Base-by-base conservation (phyloP, 2,329 filamentous ascomycete genomes). In the Nectriaceae sp. region DNA sequence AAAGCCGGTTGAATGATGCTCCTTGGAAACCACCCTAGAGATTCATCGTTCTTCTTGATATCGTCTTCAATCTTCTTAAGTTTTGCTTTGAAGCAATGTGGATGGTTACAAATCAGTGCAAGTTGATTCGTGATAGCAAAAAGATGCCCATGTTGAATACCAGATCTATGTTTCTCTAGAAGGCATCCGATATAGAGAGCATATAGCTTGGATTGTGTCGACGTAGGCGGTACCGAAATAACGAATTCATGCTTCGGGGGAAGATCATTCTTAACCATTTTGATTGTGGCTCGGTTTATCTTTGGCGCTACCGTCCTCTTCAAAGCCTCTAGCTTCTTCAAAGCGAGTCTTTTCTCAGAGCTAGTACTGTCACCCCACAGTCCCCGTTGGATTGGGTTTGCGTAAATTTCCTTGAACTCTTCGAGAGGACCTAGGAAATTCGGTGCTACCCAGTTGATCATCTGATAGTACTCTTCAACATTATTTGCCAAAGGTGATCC, bases 401-500 rank as follows among this genome's bases (percentile, higher is more conserved):
- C 79, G 63, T 87, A 96, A n/a, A 84, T 79, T 0, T 75, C 65
- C 18, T 75, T 78, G 65, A 97, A 97, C 60, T 92, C 86, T 1
- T 68, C 60, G 10, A 77, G 68, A 3, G 80, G 76, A 1, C 90
- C 90, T 3, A 96, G 75, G 64, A 89, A 96, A 20, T 82, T 83
- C 0, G 89, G 88, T 2, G 89, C 85, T 42, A 94, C 84, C 90
- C 90, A 96, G 54, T 92, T 81, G 49, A 96, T 87, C 82, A 96
- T 89, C n/a, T 84, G 74, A 62, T 86, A 90, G 62, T 96, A 96
- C 60, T 97, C 92, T 21, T 80, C 74, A 1, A 96, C 83, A 43
- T 90, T 88, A 63, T 96, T 97, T 4, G 89, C 85, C 43, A 97
- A 74, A 1, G 92, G 92, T 0, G 91, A 93, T 1, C 91, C 92